Evolutionary conservation across 2,329 filamentous ascomycete genomes (phyloP).

Genomic region (Fusarium sp.): DNA sequence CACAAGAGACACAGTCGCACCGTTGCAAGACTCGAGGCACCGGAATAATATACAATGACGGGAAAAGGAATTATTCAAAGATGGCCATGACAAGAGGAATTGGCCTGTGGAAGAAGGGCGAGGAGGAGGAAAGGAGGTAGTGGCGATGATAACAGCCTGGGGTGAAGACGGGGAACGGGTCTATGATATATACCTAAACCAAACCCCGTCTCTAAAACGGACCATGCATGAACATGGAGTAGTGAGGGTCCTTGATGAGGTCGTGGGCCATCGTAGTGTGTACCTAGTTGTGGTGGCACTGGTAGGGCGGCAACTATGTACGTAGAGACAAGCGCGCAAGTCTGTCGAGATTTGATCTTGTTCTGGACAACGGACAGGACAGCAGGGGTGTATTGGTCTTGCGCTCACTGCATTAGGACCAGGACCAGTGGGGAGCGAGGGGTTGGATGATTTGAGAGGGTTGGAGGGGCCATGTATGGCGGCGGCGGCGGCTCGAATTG

Average conservation of each 20-base stretch:
- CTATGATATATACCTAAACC: slow-evolving; percentile 57
- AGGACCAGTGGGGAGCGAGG: slow-evolving; percentile 44
- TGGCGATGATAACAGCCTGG: slow-evolving; percentile 39
- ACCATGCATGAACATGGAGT: slow-evolving; percentile 52
- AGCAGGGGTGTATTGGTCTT: slow-evolving; percentile 44
- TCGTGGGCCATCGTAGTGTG: slow-evolving; percentile 34
- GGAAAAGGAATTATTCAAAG: slow-evolving; percentile 42
- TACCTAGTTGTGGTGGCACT: slow-evolving; percentile 40
- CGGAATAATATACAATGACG: slow-evolving; percentile 41
- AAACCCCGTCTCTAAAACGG: slow-evolving; percentile 40
- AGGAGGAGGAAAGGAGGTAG: slow-evolving; percentile 40
- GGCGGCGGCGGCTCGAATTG: slow-evolving; percentile 45
- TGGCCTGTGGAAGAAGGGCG: slow-evolving; percentile 35
- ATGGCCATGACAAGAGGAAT: slow-evolving; percentile 41
- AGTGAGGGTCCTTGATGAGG: slow-evolving; percentile 46
- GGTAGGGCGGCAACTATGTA: slow-evolving; percentile 40
- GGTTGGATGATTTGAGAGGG: slow-evolving; percentile 42
- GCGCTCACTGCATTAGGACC: slow-evolving; percentile 43
- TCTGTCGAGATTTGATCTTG: slow-evolving; percentile 45
- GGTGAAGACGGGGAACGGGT: slow-evolving; percentile 50
- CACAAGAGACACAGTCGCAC: slow-evolving; percentile 39
- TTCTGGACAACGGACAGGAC: slow-evolving; percentile 42
- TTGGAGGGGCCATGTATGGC: slow-evolving; percentile 42
- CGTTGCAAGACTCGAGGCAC: slow-evolving; percentile 31
- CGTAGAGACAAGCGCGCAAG: slow-evolving; percentile 42